A percentile compares a stretch with the other conserved stretches of the same genome.
Conservation (phyloP, 2,329 filamentous ascomycete species). For the Nemania serpens region DNA sequence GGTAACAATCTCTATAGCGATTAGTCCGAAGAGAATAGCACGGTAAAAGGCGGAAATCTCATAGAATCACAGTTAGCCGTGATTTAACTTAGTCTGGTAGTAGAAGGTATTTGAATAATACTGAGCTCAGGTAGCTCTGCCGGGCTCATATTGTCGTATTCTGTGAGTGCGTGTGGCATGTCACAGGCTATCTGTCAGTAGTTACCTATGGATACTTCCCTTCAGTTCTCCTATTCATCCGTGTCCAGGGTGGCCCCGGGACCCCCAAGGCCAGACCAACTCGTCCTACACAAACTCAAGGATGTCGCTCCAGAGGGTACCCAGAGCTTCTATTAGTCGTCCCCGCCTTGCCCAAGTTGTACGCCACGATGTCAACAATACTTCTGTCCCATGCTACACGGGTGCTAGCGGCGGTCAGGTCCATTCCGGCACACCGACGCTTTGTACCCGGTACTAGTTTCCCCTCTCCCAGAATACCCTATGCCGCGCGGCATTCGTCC, state of each 20-base stretch:
- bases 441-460: not conserved
- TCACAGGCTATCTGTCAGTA: not conserved
- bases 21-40: not conserved
- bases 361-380: not conserved
- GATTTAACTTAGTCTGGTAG: too few species aligned
- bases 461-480: not conserved
- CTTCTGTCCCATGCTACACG: not conserved
- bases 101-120: not conserved
- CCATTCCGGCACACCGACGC: not conserved
- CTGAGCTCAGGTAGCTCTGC: not conserved
- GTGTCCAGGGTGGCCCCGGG: not conserved
- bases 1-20: not conserved
- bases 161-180: not conserved
- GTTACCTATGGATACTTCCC: not conserved
- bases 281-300: conserved; percentile 10
- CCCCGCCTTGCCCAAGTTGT: not conserved
- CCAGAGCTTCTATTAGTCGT: not conserved
- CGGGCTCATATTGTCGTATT: not conserved
- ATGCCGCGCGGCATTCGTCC: not conserved
- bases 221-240: not conserved
- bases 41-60: not conserved
- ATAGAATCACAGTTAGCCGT: too few species aligned
- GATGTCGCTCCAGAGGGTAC: not conserved
- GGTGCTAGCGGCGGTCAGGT: too few species aligned
- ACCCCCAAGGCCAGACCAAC: not conserved